A percentile compares a stretch with the other conserved stretches of the same genome.
Conservation (phyloP, 192 early-diverging fungal genomes). For the Geranomyces michiganensis region DNA sequence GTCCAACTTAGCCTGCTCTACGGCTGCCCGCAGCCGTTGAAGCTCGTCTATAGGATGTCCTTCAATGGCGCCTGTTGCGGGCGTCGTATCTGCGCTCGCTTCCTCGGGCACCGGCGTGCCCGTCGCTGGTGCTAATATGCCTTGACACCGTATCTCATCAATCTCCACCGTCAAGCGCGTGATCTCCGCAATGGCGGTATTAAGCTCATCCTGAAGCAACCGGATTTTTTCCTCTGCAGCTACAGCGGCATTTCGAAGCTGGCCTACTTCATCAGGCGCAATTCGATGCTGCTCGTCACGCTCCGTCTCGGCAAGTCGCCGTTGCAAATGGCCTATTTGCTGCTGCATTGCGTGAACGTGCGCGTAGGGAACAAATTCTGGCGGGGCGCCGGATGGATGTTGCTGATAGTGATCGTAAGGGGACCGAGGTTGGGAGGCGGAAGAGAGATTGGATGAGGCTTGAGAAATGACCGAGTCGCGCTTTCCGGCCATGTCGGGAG, state of each 20-base stretch:
- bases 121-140: too few relatives aligned
- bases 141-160: background rate
- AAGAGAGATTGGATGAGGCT: slow-evolving; percentile 5
- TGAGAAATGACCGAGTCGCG: slow-evolving; percentile 7
- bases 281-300: background rate
- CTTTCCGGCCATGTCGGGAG: background rate
- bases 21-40: too few relatives aligned
- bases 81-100: too few relatives aligned
- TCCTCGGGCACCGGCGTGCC: too few relatives aligned
- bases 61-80: too few relatives aligned
- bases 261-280: background rate
- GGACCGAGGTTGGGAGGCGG: background rate
- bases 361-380: background rate
- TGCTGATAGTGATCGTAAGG: background rate
- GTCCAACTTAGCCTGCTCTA: too few relatives aligned
- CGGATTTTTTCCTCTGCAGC: background rate
- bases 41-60: too few relatives aligned
- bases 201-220: slow-evolving; percentile 7
- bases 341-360: background rate
- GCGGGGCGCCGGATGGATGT: background rate
- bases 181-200: slow-evolving; percentile 2
- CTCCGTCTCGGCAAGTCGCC: background rate
- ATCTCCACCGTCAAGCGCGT: background rate
- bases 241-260: background rate
- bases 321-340: background rate